Conservation (phyloP, 768 basidiomycete genomes). For the Trametes maxima region DNA sequence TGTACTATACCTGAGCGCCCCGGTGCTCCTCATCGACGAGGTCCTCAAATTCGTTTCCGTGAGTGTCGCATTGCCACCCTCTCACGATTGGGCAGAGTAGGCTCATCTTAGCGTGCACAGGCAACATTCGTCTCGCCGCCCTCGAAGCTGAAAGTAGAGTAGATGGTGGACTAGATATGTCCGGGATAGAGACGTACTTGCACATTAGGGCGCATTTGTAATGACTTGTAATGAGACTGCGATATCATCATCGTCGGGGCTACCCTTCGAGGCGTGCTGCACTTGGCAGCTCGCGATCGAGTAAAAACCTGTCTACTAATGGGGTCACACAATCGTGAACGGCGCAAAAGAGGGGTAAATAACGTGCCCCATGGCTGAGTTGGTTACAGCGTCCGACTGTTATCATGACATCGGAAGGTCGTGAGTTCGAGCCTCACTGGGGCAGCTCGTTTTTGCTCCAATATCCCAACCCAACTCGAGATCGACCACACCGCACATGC, state of each 20-base stretch:
- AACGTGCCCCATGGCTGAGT: slow-evolving; percentile 71
- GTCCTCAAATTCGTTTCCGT: slow-evolving; percentile 83
- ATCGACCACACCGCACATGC: too few relatives aligned
- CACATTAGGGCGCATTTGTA: slow-evolving; percentile 14
- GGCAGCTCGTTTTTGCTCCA: slow-evolving; percentile 23
- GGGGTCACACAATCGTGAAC: background rate
- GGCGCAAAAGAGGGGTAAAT: background rate
- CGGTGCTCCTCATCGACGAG: slow-evolving; percentile 91
- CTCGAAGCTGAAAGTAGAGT: slow-evolving; percentile 42
- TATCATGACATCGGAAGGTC: slow-evolving; percentile 61
- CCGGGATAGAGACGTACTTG: slow-evolving; percentile 4
- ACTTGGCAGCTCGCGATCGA: too few relatives aligned
- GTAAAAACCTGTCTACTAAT: background rate
- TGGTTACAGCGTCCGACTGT: slow-evolving; percentile 82
- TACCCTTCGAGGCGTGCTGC: too few relatives aligned
- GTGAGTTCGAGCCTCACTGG: slow-evolving; percentile 70
- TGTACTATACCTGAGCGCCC: slow-evolving; percentile 83
- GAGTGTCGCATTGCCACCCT: slow-evolving; percentile 35
- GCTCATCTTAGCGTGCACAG: slow-evolving; percentile 34
- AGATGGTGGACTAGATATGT: slow-evolving; percentile 9
- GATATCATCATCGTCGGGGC: slow-evolving; percentile 4
- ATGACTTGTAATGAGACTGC: slow-evolving; percentile 19
- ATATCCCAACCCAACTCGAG: too few relatives aligned
- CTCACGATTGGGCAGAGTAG: too few relatives aligned
- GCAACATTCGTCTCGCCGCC: slow-evolving; percentile 60